A percentile compares a stretch with the other conserved stretches of the same genome.
Evolutionary conservation across 2,329 filamentous ascomycete species (phyloP).

Genomic region (Lecanicillium sp.): DNA sequence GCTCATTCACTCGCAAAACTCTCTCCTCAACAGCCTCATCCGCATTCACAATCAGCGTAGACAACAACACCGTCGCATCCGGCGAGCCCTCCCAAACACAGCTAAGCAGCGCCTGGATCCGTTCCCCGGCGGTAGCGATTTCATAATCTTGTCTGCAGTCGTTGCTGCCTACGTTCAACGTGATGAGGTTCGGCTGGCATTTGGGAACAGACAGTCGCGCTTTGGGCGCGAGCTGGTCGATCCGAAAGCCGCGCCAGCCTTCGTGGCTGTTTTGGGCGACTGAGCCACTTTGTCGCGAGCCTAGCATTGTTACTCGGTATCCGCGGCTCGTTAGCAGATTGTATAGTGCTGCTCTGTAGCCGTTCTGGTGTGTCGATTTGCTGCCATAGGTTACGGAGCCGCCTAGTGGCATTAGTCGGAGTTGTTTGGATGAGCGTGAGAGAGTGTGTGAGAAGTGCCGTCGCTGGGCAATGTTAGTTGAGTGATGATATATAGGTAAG

Average conservation of each 20-base stretch:
- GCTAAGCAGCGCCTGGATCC: constrained; percentile 20
- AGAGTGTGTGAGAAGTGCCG: not conserved
- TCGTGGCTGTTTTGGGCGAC: constrained; percentile 28
- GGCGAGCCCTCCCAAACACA: constrained; percentile 20
- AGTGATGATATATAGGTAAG: too few species aligned
- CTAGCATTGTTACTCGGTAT: constrained; percentile 28
- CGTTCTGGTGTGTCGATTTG: constrained; percentile 23
- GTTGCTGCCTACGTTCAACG: constrained; percentile 31
- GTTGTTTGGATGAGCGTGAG: not conserved
- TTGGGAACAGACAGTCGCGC: constrained; percentile 18
- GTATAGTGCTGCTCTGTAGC: constrained; percentile 26
- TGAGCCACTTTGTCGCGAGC: constrained; percentile 23
- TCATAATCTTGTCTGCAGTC: constrained; percentile 25
- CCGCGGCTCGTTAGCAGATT: constrained; percentile 21
- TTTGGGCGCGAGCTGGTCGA: constrained; percentile 23
- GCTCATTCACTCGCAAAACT: constrained; percentile 18
- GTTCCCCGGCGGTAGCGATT: constrained; percentile 17
- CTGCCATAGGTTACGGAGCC: constrained; percentile 28
- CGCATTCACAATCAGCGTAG: constrained; percentile 22
- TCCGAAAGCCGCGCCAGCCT: constrained; percentile 25
- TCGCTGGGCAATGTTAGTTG: too few species aligned
- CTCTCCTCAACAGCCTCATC: constrained; percentile 16
- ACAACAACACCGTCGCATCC: constrained; percentile 17
- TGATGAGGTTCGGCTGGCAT: constrained; percentile 26
- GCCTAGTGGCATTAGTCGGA: constrained; percentile 27